Base-by-base conservation (phyloP, 305 asterid species). In the Fraxinus paxiana region DNA sequence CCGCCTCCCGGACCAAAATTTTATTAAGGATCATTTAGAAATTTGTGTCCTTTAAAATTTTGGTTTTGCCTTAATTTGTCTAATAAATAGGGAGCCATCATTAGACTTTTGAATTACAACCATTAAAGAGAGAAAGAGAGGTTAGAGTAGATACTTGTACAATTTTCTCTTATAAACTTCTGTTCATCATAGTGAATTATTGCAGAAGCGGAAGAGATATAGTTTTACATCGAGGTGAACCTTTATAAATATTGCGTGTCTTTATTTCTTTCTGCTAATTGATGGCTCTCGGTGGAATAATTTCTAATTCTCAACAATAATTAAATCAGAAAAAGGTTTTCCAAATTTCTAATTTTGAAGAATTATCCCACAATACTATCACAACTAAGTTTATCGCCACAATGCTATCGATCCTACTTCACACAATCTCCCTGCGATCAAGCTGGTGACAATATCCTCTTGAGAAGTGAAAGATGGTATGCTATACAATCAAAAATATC, bases 401-500 rank as follows among this genome's bases (percentile, higher is more conserved):
- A 9, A 65, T 65, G 73, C 70, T 59, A 59, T 59, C 2, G 31
- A 59, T 59, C 70, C 70, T 59, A 20, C 69, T 59, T 59, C 41
- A 26, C 43, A 63, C 75, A 82, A 54, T 54, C 69, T 37, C 33
- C 8, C 72, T 28, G 33, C 28, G 26, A 73, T 59, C 43, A 18
- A 77, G 34, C 26, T 9, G 48, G 54, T 34, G 20, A 51, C 9
- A 12, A 28, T 5, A 41, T 37, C 20, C 24, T 76, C 41, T 59
- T 18, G 73, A 17, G 41, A 77, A 67, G 17, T 24, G 5, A 46
- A 67, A 34, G 61, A 74, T 59, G 15, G 28, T 34, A 18, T 13
- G 73, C 72, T 71, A 56, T 24, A 70, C 12, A 72, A 56, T 81
- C 31, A 37, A 65, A 74, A 31, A 41, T 63, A 37, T 79, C 74